phyloP scores from a whole-genome alignment of 2,329 filamentous ascomycete species.

The Rutstroemia sp. region DNA sequence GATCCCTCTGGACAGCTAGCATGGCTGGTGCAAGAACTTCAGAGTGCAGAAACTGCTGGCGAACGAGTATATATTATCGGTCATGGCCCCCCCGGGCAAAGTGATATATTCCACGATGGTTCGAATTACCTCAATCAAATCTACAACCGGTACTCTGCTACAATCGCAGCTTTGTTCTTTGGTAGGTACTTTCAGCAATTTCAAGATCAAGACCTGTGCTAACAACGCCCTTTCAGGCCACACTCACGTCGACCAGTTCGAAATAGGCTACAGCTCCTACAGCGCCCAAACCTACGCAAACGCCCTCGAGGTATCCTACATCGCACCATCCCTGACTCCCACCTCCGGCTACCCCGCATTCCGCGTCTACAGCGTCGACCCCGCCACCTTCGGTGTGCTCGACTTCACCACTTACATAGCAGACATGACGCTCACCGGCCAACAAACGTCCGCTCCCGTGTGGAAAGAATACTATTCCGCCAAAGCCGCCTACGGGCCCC shows the following conservation, averaged over 20 bases:
- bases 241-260: constrained; percentile 30
- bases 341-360: constrained; percentile 30
- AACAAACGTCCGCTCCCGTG: constrained; percentile 16
- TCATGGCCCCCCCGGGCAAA: constrained; percentile 28
- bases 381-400: constrained; percentile 28
- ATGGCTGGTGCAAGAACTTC: constrained; percentile 34
- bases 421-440: constrained; percentile 24
- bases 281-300: constrained; percentile 18
- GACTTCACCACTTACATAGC: constrained; percentile 28
- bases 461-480: constrained; percentile 28
- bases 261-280: constrained; percentile 28
- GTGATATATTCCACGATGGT: constrained; percentile 32
- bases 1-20: constrained; percentile 32
- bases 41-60: constrained; percentile 30
- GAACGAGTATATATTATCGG: constrained; percentile 35
- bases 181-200: constrained; percentile 4
- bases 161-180: constrained; percentile 29
- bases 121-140: constrained; percentile 31
- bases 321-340: constrained; percentile 28
- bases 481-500: constrained; percentile 26
- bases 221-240: constrained; percentile 17
- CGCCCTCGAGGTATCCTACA: constrained; percentile 27
- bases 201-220: neutral
- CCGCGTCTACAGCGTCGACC: constrained; percentile 29
- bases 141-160: constrained; percentile 24